Base-by-base conservation (phyloP, 176 grass and related monocot genomes). In the Calamus simplicifolius region DNA sequence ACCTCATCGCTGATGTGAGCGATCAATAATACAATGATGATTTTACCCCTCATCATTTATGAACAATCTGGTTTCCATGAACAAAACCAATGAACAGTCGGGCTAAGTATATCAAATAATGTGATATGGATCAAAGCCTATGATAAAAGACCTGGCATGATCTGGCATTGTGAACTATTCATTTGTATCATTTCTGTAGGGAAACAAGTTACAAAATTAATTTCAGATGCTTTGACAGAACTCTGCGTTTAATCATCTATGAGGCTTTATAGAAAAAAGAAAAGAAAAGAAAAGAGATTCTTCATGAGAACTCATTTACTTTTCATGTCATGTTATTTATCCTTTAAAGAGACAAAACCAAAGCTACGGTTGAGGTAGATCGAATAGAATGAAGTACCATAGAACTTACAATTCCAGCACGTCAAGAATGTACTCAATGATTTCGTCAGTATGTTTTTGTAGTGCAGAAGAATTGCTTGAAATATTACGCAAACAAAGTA, bases 151-250 rank as follows among this genome's bases (percentile, higher is more conserved):
- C 81, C 66, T 84, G 81, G 53, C 71, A 57, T 81, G 62, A 78
- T 89, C 81, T 31, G 86, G 77, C 86, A 81, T 89, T 52, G 81
- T 75, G 62, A 89, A 89, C 28, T 84, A 30, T 10, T 84, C 86
- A 59, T 72, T 71, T 17, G 48, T 75, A 25, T 89, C 86, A 61
- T 78, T 89, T 71, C 86, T 89, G 66, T 21, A 68, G 64, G 4
- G 64, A 38, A 52, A 29, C 7, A 69, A 35, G 31, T 35, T 5
- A 7, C 4, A 35, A 35, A 35, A 35, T 10, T 35, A 35, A 5
- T 8, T 35, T 35, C 21, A 35, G 31, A 8, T 8, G 31, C 31
- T 35, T 6, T 35, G 8, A 35, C 31, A 35, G 6, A 5, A 35
- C 0, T 1, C 1, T 5, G 4, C 31, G 1, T 10, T 35, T 1